Base-by-base conservation (phyloP, 2,329 filamentous ascomycete genomes). In the Arthrinium phaeospermum region DNA sequence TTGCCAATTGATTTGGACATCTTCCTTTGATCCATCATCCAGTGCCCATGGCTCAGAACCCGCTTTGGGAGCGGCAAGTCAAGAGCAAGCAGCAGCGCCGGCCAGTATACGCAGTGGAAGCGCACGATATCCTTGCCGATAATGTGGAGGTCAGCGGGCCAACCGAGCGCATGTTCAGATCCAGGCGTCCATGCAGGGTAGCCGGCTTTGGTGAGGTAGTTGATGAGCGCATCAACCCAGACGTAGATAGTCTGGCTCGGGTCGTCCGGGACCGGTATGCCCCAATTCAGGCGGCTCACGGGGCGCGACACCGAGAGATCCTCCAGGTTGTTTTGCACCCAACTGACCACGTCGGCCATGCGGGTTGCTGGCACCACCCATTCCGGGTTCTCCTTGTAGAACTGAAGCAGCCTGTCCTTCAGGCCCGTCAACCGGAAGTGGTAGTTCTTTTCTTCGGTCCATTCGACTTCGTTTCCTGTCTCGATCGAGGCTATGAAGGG, bases 31-130 rank as follows among this genome's bases (percentile, higher is more conserved):
- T 93, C 94, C 83, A 99, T 91, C 19, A 95, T 97, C 96, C 97
- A 99, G 81, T 99, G 96, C 2, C 92, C 95, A 80, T 99, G 96
- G 70, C 94, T 94, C 2, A 99, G 86, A 45, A 99, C 89, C 74
- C 91, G 91, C 78, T 91, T 92, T 0, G 96, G 94, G 0, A 93
- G 85, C 1, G 94, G 92, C 5, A 98, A 86, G 70, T 92, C 91
- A 19, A 98, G 86, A 1, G 96, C 96, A 88, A 99, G 92, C 22
- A 99, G 90, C 77, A 99, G 93, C 4, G 96, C 96, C 0, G 96
- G 96, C 96, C 97, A 99, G 86, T 99, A 99, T 68, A 99, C 92
- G 82, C 94, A 96, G 81, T 99, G 97, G 82, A 99, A 99, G 24
- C 95, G 92, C 72, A 97, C 87, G 75, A 99, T 99, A 81, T 99